A percentile compares a stretch with the other conserved stretches of the same genome.
Evolutionary conservation across 2,329 filamentous ascomycete species (phyloP).

Genomic region (Cercospora canescens): DNA sequence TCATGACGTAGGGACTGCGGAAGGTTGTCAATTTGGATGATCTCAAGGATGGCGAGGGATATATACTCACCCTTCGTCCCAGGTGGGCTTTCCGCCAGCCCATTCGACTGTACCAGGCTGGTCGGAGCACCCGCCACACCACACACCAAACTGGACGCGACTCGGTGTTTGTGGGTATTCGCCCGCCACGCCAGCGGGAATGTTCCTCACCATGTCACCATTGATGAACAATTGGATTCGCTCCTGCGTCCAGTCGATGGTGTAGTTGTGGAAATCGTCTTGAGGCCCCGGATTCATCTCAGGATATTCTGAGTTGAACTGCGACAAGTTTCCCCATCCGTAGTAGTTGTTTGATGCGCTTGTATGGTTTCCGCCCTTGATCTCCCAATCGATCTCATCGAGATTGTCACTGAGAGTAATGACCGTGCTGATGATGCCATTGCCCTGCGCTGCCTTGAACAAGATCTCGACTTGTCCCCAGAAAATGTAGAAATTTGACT

Average conservation of each 20-base stretch:
- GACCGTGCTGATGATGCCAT: conserved; percentile 76
- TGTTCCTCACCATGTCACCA: conserved; percentile 64
- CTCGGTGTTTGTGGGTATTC: conserved; percentile 74
- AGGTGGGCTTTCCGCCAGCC: conserved; percentile 40
- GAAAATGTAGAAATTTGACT: conserved; percentile 81
- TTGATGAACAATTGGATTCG: conserved; percentile 70
- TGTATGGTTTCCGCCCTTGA: conserved; percentile 66
- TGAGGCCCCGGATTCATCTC: conserved; percentile 54
- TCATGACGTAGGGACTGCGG: conserved; percentile 38
- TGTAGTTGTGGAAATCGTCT: conserved; percentile 67
- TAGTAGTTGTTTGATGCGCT: conserved; percentile 73
- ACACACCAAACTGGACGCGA: conserved; percentile 69
- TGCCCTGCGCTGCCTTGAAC: conserved; percentile 73
- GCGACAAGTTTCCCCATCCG: conserved; percentile 67
- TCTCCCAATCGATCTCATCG: conserved; percentile 88
- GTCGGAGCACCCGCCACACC: conserved; percentile 86
- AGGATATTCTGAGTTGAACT: conserved; percentile 64
- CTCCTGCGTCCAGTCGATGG: conserved; percentile 68
- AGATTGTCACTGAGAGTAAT: conserved; percentile 82
- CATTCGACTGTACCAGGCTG: conserved; percentile 46
- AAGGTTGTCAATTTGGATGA: background rate
- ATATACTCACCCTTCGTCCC: conserved; percentile 30
- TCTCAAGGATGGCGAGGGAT: background rate
- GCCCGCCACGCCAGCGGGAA: conserved; percentile 39
- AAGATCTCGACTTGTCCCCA: conserved; percentile 77